Evolutionary conservation across 805 yeast species (phyloP).

Genomic region (Candida silvicultrix): DNA sequence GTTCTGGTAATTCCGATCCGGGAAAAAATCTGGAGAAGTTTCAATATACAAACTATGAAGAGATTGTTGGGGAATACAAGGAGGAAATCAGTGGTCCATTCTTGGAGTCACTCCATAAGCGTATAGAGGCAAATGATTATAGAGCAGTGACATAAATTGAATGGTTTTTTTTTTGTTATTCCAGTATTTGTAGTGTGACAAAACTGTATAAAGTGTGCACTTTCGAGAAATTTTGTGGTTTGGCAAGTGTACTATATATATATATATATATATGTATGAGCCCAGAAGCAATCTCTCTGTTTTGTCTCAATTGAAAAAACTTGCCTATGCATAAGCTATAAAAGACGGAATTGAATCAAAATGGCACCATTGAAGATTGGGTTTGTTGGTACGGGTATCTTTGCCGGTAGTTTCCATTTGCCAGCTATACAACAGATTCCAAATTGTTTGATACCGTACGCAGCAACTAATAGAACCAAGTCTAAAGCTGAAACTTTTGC

Average conservation of each 20-base stretch:
- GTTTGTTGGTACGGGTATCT: slow-evolving; percentile 73
- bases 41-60: slow-evolving; percentile 5
- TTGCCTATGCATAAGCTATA: no score
- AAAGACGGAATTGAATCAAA: no score
- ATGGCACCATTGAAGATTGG: slow-evolving; percentile 30
- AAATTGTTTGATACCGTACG: slow-evolving; percentile 44
- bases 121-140: slow-evolving; percentile 23
- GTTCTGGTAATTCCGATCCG: neutral
- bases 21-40: slow-evolving; percentile 1
- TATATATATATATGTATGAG: no score
- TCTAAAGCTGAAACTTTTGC: slow-evolving; percentile 80
- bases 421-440: slow-evolving; percentile 55
- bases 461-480: slow-evolving; percentile 73
- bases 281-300: neutral
- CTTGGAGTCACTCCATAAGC: slow-evolving; percentile 12
- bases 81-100: slow-evolving; percentile 20
- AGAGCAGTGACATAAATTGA: slow-evolving; percentile 3
- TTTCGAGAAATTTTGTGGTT: no score
- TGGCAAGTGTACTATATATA: no score
- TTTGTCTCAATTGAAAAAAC: neutral
- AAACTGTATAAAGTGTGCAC: no score
- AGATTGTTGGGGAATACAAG: slow-evolving; percentile 22
- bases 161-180: no score
- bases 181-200: no score
- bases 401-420: slow-evolving; percentile 74